phyloP scores from a whole-genome alignment of 73 alveolate species.

The Breviolum minutum region DNA sequence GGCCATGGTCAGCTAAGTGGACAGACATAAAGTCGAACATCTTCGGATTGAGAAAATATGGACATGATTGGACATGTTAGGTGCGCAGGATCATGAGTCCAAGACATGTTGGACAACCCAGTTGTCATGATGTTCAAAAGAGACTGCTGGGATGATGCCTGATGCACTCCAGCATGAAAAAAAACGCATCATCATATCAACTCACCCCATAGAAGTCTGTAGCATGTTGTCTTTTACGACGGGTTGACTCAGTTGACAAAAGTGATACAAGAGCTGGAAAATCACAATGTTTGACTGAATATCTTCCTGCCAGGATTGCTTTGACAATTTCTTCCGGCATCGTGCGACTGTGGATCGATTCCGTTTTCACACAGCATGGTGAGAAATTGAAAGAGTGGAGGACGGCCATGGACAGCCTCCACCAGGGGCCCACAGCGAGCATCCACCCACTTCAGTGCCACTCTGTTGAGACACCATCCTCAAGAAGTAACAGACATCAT shows the following conservation, averaged over 20 bases:
- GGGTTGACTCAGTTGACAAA: not conserved
- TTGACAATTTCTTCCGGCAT: constrained; percentile 78
- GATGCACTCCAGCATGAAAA: too few relatives aligned
- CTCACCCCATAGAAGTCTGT: too few relatives aligned
- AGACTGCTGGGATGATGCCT: too few relatives aligned
- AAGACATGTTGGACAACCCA: too few relatives aligned
- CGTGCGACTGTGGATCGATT: constrained; percentile 73
- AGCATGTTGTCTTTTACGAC: too few relatives aligned
- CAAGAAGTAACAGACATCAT: not conserved
- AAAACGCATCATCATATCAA: too few relatives aligned
- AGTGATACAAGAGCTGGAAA: not conserved
- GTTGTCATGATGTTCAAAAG: too few relatives aligned
- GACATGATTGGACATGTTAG: too few relatives aligned
- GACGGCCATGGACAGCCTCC: not conserved
- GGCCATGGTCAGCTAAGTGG: too few relatives aligned
- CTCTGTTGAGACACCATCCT: not conserved
- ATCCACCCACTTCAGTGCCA: not conserved
- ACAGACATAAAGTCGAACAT: too few relatives aligned
- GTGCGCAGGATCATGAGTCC: too few relatives aligned
- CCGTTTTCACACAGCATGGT: constrained; percentile 85
- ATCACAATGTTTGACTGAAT: not conserved
- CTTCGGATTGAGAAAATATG: too few relatives aligned
- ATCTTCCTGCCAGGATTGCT: constrained; percentile 21
- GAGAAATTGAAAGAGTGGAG: constrained; percentile 63
- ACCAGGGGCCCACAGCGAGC: not conserved